phyloP scores from a whole-genome alignment of 2,329 filamentous ascomycete genomes.

The Lachnellula hyalina region DNA sequence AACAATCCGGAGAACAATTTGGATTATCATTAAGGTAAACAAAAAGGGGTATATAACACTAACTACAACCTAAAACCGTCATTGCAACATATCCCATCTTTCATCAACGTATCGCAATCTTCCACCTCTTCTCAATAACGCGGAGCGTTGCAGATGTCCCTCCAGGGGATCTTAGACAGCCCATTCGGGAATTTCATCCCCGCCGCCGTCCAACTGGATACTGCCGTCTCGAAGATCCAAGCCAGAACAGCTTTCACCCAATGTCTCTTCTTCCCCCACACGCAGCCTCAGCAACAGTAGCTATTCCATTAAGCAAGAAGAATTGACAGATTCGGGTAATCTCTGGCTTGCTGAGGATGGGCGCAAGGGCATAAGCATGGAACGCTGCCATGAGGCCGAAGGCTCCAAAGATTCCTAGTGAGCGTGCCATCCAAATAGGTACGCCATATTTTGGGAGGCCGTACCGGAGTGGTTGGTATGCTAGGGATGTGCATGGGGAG shows the following conservation, averaged over 20 bases:
- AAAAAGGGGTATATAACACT: not conserved
- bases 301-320: conserved; percentile 37
- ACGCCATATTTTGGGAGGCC: conserved; percentile 30
- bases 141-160: conserved; percentile 24
- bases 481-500: conserved; percentile 35
- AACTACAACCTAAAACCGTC: not conserved
- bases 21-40: no score
- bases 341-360: conserved; percentile 31
- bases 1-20: no score
- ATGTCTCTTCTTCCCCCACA: conserved; percentile 34
- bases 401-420: conserved; percentile 33
- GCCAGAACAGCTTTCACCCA: conserved; percentile 30
- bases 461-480: conserved; percentile 34
- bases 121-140: not conserved
- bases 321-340: conserved; percentile 33
- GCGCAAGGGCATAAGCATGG: conserved; percentile 35
- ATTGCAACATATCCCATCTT: not conserved
- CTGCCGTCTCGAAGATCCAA: conserved; percentile 31
- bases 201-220: conserved; percentile 33
- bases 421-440: conserved; percentile 30
- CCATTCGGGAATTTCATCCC: conserved; percentile 33
- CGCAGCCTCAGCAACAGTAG: conserved; percentile 30
- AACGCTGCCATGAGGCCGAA: conserved; percentile 37
- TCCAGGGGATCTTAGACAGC: conserved; percentile 30
- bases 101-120: not conserved